Conservation (phyloP, 495 filamentous ascomycete species). For the Stereocaulon alpinum region DNA sequence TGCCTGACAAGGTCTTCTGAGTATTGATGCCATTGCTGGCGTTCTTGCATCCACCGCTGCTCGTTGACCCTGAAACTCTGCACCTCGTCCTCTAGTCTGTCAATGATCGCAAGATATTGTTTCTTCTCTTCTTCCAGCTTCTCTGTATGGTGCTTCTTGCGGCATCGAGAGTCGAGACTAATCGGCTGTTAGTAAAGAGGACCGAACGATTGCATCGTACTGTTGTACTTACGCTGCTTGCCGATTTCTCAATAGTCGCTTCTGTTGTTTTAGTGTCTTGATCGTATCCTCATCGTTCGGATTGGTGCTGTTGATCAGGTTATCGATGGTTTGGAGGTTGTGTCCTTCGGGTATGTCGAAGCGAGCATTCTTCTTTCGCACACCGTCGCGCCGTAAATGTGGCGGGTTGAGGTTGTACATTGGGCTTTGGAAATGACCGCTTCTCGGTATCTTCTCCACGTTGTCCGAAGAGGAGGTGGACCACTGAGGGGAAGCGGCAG, state of each 20-base stretch:
- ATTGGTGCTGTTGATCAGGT: constrained; percentile 69
- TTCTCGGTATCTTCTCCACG: constrained; percentile 55
- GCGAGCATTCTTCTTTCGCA: constrained; percentile 98
- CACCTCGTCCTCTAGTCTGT: constrained; percentile 70
- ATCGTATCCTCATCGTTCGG: constrained; percentile 78
- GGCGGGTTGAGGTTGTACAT: constrained; percentile 71
- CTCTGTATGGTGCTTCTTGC: constrained; percentile 98
- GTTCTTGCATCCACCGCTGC: constrained; percentile 53
- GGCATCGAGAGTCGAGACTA: constrained; percentile 89
- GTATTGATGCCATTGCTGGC: constrained; percentile 62
- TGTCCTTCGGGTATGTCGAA: constrained; percentile 95
- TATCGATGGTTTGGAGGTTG: constrained; percentile 89
- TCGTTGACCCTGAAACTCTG: constrained; percentile 43
- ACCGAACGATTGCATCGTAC: constrained; percentile 3
- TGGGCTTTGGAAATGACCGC: constrained; percentile 59
- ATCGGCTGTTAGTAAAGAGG: constrained; percentile 29
- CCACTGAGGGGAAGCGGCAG: constrained; percentile 51
- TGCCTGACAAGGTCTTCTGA: constrained; percentile 69
- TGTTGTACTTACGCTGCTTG: constrained; percentile 75
- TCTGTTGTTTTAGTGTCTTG: constrained; percentile 98
- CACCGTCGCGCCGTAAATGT: constrained; percentile 71
- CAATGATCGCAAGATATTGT: constrained; percentile 63
- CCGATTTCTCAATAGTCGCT: constrained; percentile 85
- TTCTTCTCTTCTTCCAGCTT: constrained; percentile 96
- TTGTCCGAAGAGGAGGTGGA: constrained; percentile 43